These are phyloP conservation scores for Xerocomellus intermedius DNA, from an alignment of 768 basidiomycete genomes.

Conservation along the genomic window DNA sequence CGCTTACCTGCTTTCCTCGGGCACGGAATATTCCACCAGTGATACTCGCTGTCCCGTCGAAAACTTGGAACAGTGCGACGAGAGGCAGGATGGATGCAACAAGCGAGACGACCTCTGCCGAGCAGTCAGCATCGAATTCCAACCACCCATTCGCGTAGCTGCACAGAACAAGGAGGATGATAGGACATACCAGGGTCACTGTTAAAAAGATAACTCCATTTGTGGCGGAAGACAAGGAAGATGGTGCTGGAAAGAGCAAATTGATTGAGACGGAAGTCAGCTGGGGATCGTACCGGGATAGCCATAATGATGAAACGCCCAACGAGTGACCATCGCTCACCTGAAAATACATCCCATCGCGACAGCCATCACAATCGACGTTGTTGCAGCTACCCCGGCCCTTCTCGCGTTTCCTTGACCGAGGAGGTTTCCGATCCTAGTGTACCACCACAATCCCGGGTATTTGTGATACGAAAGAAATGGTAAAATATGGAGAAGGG, in stretches of 20 bases:
- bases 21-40: conserved; percentile 80
- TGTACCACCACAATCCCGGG: background rate
- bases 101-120: conserved; percentile 41
- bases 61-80: conserved; percentile 79
- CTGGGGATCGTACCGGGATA: background rate
- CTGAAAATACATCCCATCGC: conserved; percentile 65
- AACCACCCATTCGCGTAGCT: background rate
- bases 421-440: conserved; percentile 83
- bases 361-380: conserved; percentile 65
- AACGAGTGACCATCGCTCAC: conserved; percentile 31
- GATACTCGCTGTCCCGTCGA: conserved; percentile 73
- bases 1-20: conserved; percentile 65
- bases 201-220: conserved; percentile 78
- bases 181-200: conserved; percentile 49
- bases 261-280: background rate
- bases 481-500: background rate
- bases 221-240: conserved; percentile 58
- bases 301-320: background rate
- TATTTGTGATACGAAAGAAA: background rate
- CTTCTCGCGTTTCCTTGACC: conserved; percentile 76
- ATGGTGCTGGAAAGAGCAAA: conserved; percentile 37
- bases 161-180: background rate
- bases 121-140: background rate
- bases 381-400: conserved; percentile 64
- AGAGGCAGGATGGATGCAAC: conserved; percentile 71